Conservation (phyloP, 495 filamentous ascomycete species). For the Evernia prunastri region DNA sequence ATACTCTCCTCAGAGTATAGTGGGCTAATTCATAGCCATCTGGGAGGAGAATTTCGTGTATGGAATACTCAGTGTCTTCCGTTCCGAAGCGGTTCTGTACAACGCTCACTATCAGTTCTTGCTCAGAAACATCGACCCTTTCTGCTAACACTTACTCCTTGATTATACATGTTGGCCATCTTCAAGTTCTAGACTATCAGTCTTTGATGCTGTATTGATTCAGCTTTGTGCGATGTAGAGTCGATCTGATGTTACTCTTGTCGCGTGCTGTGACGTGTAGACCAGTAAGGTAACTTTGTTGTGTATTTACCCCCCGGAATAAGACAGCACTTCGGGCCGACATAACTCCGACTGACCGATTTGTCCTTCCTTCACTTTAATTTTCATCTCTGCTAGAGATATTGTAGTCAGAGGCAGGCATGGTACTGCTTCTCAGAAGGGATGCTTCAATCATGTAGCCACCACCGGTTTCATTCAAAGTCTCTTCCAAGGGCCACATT, state of each 20-base stretch:
- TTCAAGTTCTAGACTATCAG: too few relatives aligned
- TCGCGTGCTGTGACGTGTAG: not conserved
- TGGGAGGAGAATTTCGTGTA: not conserved
- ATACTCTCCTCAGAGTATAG: not conserved
- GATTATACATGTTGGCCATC: not conserved
- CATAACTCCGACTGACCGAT: not conserved
- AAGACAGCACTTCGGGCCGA: not conserved
- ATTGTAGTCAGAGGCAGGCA: too few relatives aligned
- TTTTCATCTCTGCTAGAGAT: too few relatives aligned
- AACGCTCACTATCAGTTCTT: not conserved
- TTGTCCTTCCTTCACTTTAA: too few relatives aligned
- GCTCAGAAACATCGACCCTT: not conserved
- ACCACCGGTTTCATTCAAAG: too few relatives aligned
- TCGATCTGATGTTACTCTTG: not conserved
- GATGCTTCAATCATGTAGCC: too few relatives aligned
- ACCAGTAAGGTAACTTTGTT: not conserved
- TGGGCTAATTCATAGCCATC: not conserved
- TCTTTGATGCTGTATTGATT: not conserved
- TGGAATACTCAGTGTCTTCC: not conserved
- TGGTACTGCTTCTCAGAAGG: too few relatives aligned
- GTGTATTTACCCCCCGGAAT: not conserved
- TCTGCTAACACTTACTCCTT: not conserved
- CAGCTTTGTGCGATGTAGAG: too few relatives aligned
- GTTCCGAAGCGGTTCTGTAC: not conserved
- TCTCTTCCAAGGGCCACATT: too few relatives aligned